Evolutionary conservation across 2,329 filamentous ascomycete genomes (phyloP).

Genomic region (Monilinia polystroma): DNA sequence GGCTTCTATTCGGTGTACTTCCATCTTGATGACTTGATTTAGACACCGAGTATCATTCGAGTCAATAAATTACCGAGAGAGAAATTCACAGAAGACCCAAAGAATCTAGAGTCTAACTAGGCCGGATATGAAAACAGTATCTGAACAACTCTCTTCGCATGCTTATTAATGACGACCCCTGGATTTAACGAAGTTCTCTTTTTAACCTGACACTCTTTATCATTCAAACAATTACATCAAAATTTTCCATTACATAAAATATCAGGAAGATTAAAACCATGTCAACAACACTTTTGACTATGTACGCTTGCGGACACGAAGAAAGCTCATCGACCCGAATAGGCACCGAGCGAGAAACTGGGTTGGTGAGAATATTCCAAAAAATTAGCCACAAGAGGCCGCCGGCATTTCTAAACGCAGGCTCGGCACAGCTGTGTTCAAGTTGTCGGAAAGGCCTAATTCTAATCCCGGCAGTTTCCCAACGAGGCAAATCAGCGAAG

Average conservation of each 20-base stretch:
- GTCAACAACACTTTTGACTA: not conserved
- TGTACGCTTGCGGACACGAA: constrained; percentile 2
- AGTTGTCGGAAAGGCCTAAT: not conserved
- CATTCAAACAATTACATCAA: not conserved
- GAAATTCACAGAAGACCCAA: not conserved
- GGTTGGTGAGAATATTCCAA: not conserved
- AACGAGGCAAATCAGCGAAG: not conserved
- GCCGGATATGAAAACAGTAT: not conserved
- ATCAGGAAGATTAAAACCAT: not conserved
- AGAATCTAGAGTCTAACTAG: not conserved
- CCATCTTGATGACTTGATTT: not conserved
- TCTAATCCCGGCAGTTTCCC: not conserved
- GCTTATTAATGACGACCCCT: not conserved
- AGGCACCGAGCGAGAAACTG: not conserved
- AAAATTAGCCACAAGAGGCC: not conserved
- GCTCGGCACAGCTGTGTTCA: not conserved
- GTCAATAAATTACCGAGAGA: not conserved
- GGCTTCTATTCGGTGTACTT: not conserved
- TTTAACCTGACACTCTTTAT: not conserved
- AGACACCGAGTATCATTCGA: not conserved
- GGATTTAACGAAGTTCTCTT: not conserved
- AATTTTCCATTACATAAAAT: not conserved
- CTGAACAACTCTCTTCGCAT: not conserved
- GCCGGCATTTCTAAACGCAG: not conserved
- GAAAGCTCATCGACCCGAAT: not conserved